Evolutionary conservation across 805 yeast genomes (phyloP).

Genomic region (Danielia reshetovae): DNA sequence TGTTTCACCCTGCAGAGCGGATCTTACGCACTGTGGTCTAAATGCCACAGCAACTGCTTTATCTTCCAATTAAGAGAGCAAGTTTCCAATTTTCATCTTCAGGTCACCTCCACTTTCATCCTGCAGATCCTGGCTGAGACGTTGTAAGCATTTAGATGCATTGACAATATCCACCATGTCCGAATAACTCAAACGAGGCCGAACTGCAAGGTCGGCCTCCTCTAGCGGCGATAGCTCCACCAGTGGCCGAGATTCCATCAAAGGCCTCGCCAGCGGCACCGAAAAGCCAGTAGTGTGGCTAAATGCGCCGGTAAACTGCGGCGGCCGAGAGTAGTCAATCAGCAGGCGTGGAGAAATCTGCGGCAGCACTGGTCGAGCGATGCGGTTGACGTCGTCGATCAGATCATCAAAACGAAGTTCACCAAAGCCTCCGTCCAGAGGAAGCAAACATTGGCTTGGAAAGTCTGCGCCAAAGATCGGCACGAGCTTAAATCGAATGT

Average conservation of each 20-base stretch:
- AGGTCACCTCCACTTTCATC: neutral
- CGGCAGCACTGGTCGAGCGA: too few relatives aligned
- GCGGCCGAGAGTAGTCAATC: too few relatives aligned
- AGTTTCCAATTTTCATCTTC: constrained; percentile 2
- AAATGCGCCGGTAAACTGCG: too few relatives aligned
- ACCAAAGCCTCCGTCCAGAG: constrained; percentile 62
- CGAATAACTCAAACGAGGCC: constrained; percentile 1
- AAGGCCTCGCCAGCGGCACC: too few relatives aligned
- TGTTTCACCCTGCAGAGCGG: too few relatives aligned
- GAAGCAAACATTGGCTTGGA: constrained; percentile 55
- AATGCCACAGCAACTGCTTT: too few relatives aligned
- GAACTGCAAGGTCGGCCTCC: too few relatives aligned
- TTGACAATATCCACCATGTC: constrained; percentile 5
- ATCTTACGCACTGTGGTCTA: too few relatives aligned
- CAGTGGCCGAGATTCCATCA: too few relatives aligned
- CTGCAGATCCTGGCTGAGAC: constrained; percentile 1
- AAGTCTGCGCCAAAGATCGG: constrained; percentile 78
- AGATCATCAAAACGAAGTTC: constrained; percentile 45
- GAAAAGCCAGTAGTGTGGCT: too few relatives aligned
- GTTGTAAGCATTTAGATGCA: constrained; percentile 5
- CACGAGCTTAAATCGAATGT: constrained; percentile 67
- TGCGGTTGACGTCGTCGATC: constrained; percentile 2
- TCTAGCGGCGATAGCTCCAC: too few relatives aligned
- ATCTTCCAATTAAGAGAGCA: constrained; percentile 1
- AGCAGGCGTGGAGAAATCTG: too few relatives aligned